These are phyloP conservation scores for Nothophoma quercina DNA, from an alignment of 2,329 filamentous ascomycete genomes.

Conservation along the genomic window DNA sequence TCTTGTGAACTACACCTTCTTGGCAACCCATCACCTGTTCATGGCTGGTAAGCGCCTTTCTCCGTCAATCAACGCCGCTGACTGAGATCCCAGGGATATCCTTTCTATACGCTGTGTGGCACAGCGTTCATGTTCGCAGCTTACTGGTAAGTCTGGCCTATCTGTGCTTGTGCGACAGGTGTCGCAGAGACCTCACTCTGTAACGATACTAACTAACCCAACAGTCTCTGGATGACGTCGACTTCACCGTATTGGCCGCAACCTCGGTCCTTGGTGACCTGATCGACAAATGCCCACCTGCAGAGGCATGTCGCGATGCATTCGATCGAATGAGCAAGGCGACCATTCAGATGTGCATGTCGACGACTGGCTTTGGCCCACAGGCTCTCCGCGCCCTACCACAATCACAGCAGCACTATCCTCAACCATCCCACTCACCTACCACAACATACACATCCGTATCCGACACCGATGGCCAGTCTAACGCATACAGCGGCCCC, in stretches of 20 bases:
- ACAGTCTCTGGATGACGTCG: slow-evolving; percentile 89
- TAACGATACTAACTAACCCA: slow-evolving; percentile 21
- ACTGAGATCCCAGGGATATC: slow-evolving; percentile 69
- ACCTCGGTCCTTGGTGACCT: slow-evolving; percentile 92
- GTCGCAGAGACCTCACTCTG: slow-evolving; percentile 4
- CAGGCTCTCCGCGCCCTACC: slow-evolving; percentile 41
- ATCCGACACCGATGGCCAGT: slow-evolving; percentile 34
- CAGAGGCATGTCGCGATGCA: slow-evolving; percentile 91
- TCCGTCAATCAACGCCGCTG: slow-evolving; percentile 17
- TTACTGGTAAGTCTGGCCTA: slow-evolving; percentile 70
- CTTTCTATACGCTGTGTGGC: slow-evolving; percentile 97
- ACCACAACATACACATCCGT: slow-evolving; percentile 36
- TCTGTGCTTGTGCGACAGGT: slow-evolving; percentile 19
- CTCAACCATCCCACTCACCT: slow-evolving; percentile 32
- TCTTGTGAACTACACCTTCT: slow-evolving; percentile 93
- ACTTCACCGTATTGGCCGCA: slow-evolving; percentile 91
- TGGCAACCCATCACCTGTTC: slow-evolving; percentile 95
- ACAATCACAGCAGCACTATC: slow-evolving; percentile 26
- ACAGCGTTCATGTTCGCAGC: slow-evolving; percentile 86
- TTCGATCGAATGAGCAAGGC: slow-evolving; percentile 96
- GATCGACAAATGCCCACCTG: slow-evolving; percentile 92
- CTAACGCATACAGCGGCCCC: slow-evolving; percentile 39
- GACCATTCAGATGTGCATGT: slow-evolving; percentile 93
- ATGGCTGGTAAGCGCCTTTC: slow-evolving; percentile 75
- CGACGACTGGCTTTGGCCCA: slow-evolving; percentile 79